phyloP scores from a whole-genome alignment of 345 rosid species.

The Eucalyptus sp. region DNA sequence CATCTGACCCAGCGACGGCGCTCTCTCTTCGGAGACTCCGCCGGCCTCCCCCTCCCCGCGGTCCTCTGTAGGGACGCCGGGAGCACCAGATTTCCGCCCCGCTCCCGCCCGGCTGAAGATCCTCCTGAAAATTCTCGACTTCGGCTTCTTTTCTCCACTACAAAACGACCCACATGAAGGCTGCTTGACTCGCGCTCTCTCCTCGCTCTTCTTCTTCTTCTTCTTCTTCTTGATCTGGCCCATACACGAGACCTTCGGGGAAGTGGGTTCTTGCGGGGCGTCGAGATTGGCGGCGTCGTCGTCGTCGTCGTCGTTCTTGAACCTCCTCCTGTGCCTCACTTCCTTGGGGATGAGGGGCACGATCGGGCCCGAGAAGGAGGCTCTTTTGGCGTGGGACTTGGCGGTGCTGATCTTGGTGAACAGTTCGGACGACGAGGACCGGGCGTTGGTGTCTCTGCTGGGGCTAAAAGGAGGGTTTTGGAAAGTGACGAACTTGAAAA shows the following conservation, averaged over 20 bases:
- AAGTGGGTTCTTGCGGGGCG: conserved; percentile 50
- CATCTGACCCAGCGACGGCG: conserved; percentile 66
- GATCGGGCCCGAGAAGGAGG: conserved; percentile 54
- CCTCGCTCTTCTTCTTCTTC: background rate
- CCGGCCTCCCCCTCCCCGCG: background rate
- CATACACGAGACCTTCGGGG: conserved; percentile 89
- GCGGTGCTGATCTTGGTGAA: background rate
- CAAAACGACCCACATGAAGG: background rate
- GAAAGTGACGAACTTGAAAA: conserved; percentile 50
- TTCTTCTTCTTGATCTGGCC: conserved; percentile 58
- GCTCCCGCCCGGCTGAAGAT: conserved; percentile 11
- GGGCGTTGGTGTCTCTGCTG: conserved; percentile 19
- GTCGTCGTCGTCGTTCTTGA: conserved; percentile 7
- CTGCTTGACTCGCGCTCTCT: background rate
- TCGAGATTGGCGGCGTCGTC: background rate
- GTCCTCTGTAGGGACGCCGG: background rate
- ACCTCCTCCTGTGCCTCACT: conserved; percentile 25
- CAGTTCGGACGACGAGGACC: background rate
- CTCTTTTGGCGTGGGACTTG: conserved; percentile 3
- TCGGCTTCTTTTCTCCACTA: conserved; percentile 7
- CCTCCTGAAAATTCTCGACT: conserved; percentile 20
- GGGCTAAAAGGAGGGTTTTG: conserved; percentile 63
- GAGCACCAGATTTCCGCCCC: conserved; percentile 5
- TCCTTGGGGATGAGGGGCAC: conserved; percentile 49
- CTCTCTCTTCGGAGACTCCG: conserved; percentile 3